Evolutionary conservation across 2,329 filamentous ascomycete species (phyloP).

Genomic region (Xylaria arbuscula): DNA sequence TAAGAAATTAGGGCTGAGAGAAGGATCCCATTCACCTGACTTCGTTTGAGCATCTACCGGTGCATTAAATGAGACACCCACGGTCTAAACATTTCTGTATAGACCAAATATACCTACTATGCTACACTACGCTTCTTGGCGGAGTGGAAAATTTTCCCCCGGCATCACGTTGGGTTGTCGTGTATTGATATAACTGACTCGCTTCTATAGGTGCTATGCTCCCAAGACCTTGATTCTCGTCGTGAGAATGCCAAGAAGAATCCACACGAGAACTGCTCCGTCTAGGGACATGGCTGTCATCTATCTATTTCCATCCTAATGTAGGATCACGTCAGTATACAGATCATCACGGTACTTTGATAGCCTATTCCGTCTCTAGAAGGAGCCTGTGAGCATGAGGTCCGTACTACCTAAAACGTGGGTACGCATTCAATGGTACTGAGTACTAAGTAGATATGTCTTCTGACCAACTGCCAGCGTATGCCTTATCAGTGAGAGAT

Average conservation of each 20-base stretch:
- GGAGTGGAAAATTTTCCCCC: background rate
- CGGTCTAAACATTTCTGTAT: too few relatives aligned
- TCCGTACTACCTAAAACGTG: background rate
- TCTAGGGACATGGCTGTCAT: constrained; percentile 2
- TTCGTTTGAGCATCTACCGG: background rate
- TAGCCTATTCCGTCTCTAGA: constrained; percentile 7
- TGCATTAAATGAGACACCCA: background rate
- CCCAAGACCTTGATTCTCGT: constrained; percentile 6
- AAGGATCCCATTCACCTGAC: background rate
- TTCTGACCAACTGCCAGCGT: background rate
- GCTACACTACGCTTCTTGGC: background rate
- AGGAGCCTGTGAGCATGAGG: background rate
- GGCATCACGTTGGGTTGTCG: background rate
- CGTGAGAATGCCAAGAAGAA: constrained; percentile 3
- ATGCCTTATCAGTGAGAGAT: background rate
- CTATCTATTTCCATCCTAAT: constrained; percentile 8
- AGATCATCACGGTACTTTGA: constrained; percentile 4
- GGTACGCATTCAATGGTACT: background rate
- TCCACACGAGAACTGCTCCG: constrained; percentile 5
- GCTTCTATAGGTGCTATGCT: constrained; percentile 13
- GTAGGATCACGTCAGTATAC: constrained; percentile 26
- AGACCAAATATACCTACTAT: background rate
- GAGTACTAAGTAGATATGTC: background rate
- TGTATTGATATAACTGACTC: background rate
- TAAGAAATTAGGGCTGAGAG: background rate